Evolutionary conservation across 352 stramenopile species (phyloP).

Genomic region (Pythium biforme): DNA sequence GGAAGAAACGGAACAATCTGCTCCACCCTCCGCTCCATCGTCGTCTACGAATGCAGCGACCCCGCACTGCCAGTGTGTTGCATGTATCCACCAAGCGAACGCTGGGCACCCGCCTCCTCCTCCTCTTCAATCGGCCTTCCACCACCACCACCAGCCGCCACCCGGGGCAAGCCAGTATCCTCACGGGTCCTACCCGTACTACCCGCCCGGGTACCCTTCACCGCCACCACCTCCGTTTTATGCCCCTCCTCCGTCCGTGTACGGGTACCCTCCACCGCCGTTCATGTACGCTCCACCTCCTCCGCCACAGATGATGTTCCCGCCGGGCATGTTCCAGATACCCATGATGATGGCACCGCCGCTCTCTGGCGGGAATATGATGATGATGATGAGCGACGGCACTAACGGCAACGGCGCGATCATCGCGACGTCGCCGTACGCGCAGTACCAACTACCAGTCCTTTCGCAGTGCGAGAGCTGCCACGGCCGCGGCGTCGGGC

Average conservation of each 20-base stretch:
- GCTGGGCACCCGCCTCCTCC: not conserved
- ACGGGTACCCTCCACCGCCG: constrained; percentile 12
- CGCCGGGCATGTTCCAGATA: not conserved
- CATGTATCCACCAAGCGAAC: constrained; percentile 1
- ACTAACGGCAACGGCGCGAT: constrained; percentile 12
- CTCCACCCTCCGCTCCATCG: not conserved
- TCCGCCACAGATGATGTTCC: constrained; percentile 12
- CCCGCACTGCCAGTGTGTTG: constrained; percentile 5
- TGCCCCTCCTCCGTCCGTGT: constrained; percentile 8
- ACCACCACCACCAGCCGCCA: constrained; percentile 3
- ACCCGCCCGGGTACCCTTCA: not conserved
- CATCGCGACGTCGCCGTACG: constrained; percentile 4
- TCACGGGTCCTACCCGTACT: constrained; percentile 5
- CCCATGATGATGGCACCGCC: constrained; percentile 8
- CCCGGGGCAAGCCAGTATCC: not conserved
- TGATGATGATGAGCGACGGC: constrained; percentile 1
- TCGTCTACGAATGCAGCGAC: not conserved
- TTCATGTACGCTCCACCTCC: constrained; percentile 15
- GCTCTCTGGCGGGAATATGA: not conserved
- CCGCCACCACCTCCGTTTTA: constrained; percentile 10
- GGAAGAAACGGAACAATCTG: constrained; percentile 3
- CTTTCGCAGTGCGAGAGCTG: constrained; percentile 57
- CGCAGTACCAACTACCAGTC: constrained; percentile 23
- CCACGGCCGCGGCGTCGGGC: constrained; percentile 44
- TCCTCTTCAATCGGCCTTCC: not conserved